Percentiles rank a stretch among this genome's conserved stretches.
phyloP scores from a whole-genome alignment of 768 basidiomycete species.

The Omphalotus guepiniiformis region DNA sequence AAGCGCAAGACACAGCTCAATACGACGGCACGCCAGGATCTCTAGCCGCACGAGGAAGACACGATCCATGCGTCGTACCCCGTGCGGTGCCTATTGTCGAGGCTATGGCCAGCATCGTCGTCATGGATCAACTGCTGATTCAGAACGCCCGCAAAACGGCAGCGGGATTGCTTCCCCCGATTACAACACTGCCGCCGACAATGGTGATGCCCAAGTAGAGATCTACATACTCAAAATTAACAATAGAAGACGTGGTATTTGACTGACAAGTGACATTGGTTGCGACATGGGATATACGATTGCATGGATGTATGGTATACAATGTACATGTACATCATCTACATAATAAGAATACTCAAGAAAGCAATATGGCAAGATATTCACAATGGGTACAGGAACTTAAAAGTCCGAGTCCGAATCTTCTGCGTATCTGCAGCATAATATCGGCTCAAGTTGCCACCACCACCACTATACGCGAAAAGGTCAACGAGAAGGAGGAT shows the following conservation, averaged over 20 bases:
- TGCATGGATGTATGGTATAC: too few relatives aligned
- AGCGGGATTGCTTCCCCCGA: slow-evolving; percentile 70
- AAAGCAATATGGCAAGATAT: too few relatives aligned
- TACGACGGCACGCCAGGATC: slow-evolving; percentile 90
- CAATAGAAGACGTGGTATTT: neutral
- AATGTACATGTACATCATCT: too few relatives aligned
- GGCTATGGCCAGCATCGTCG: slow-evolving; percentile 92
- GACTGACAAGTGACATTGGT: too few relatives aligned
- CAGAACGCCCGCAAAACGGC: slow-evolving; percentile 83
- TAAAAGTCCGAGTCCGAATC: slow-evolving; percentile 47
- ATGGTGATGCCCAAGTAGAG: slow-evolving; percentile 92
- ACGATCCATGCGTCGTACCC: slow-evolving; percentile 97
- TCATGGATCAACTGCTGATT: slow-evolving; percentile 90
- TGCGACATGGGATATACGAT: too few relatives aligned
- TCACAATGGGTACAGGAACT: too few relatives aligned
- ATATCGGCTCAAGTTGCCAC: slow-evolving; percentile 64
- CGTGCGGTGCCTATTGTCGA: slow-evolving; percentile 98
- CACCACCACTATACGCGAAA: slow-evolving; percentile 68
- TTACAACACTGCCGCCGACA: slow-evolving; percentile 87
- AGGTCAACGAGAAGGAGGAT: neutral
- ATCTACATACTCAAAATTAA: neutral
- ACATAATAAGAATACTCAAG: too few relatives aligned
- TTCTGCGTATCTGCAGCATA: slow-evolving; percentile 58
- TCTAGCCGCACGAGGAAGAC: slow-evolving; percentile 88
- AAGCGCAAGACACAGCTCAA: slow-evolving; percentile 83